These are phyloP conservation scores for Globisporangium rhizosaccharum DNA, from an alignment of 352 stramenopile genomes.

Conservation along the genomic window DNA sequence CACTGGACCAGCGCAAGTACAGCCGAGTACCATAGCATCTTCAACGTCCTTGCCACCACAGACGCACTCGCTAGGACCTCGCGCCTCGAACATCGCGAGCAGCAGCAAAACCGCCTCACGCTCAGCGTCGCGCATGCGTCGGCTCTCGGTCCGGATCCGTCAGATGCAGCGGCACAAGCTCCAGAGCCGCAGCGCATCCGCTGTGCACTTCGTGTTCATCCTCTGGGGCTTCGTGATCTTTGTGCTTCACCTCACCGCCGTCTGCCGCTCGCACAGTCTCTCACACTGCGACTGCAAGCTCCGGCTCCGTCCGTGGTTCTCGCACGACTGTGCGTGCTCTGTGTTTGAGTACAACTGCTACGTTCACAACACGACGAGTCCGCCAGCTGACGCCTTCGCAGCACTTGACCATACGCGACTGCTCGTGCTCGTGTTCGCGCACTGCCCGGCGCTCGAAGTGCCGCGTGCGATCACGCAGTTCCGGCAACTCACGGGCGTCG, in stretches of 20 bases:
- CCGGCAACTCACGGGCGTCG: constrained; percentile 15
- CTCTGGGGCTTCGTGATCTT: constrained; percentile 8
- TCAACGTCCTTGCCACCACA: neutral
- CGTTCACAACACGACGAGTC: neutral
- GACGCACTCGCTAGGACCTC: neutral
- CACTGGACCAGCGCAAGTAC: neutral
- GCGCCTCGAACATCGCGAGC: neutral
- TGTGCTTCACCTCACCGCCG: constrained; percentile 1
- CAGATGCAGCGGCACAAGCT: constrained; percentile 11
- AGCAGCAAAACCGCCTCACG: neutral
- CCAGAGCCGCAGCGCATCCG: neutral
- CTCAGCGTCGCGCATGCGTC: neutral
- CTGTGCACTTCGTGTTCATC: constrained; percentile 6
- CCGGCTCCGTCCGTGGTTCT: constrained; percentile 8
- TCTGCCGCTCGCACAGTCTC: neutral
- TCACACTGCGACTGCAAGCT: constrained; percentile 9
- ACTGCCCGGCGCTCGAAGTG: constrained; percentile 17
- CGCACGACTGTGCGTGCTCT: constrained; percentile 14
- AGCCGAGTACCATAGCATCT: neutral
- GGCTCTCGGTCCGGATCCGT: constrained; percentile 2
- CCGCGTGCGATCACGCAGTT: constrained; percentile 14
- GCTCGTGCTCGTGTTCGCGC: constrained; percentile 14
- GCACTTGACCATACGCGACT: constrained; percentile 15
- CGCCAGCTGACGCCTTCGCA: neutral
- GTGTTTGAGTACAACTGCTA: constrained; percentile 18